Conservation (phyloP, 2,329 filamentous ascomycete genomes). For the Karstenula rhodostoma region DNA sequence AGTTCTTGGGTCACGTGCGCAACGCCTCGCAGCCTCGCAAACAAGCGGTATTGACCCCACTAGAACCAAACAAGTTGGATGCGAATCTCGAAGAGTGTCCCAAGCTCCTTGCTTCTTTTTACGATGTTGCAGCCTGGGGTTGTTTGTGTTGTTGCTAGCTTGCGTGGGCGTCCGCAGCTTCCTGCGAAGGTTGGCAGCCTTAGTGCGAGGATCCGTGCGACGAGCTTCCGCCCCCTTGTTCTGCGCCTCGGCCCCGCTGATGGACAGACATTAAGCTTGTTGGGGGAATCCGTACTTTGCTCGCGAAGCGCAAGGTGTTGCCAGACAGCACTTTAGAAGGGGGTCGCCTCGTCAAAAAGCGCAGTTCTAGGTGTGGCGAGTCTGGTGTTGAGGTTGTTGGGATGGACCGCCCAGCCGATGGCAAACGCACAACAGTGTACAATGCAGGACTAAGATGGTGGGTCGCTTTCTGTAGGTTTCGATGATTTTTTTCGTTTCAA, state of each 20-base stretch:
- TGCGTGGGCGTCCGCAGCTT: constrained; percentile 30
- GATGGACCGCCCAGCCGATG: not conserved
- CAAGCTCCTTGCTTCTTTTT: constrained; percentile 25
- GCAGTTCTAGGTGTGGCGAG: not conserved
- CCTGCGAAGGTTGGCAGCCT: constrained; percentile 28
- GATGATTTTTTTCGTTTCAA: not conserved
- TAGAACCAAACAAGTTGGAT: constrained; percentile 29
- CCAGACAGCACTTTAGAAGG: not conserved
- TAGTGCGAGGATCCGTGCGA: constrained; percentile 23
- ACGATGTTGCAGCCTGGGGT: constrained; percentile 28
- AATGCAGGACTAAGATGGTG: not conserved
- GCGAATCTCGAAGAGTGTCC: constrained; percentile 22
- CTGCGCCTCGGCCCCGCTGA: constrained; percentile 11
- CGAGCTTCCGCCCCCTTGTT: constrained; percentile 4
- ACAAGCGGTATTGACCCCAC: constrained; percentile 23
- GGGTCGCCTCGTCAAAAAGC: not conserved
- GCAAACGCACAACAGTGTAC: not conserved
- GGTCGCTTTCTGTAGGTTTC: not conserved
- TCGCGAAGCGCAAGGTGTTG: not conserved
- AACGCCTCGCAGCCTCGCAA: constrained; percentile 20
- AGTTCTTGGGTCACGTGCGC: constrained; percentile 24
- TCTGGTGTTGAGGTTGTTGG: not conserved
- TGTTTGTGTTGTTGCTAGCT: constrained; percentile 27
- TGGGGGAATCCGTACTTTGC: not conserved
- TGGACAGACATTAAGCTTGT: not conserved